phyloP scores from a whole-genome alignment of 306 rosid species.

The Morella rubra region DNA sequence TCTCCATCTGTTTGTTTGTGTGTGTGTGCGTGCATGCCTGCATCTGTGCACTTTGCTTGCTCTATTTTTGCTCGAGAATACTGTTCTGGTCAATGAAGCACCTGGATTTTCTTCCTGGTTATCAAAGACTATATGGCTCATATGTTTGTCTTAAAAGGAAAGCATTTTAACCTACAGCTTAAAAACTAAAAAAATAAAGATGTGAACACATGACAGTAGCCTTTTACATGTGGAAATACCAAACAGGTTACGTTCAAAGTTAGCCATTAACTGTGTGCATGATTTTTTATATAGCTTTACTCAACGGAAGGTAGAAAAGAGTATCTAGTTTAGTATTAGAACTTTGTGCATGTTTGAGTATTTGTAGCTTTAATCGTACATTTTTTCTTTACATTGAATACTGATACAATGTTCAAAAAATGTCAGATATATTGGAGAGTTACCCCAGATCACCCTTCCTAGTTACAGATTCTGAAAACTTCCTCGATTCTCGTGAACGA shows the following conservation, averaged over 20 bases:
- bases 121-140: background rate
- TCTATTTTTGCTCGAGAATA: background rate
- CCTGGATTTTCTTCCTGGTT: background rate
- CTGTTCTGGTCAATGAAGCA: background rate
- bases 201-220: no score
- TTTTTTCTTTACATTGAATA: constrained; percentile 2
- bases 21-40: constrained; percentile 12
- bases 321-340: background rate
- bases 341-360: background rate
- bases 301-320: background rate
- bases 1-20: constrained; percentile 15
- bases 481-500: constrained; percentile 56
- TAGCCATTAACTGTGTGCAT: background rate
- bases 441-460: constrained; percentile 74
- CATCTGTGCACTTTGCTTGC: constrained; percentile 1
- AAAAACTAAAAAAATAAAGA: background rate
- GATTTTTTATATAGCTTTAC: constrained; percentile 13
- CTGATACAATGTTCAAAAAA: constrained; percentile 22
- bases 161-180: no score
- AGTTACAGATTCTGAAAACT: constrained; percentile 58
- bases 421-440: constrained; percentile 80
- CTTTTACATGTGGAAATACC: background rate
- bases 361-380: constrained; percentile 11
- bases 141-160: background rate
- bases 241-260: background rate